Evolutionary conservation across 441 rosid species (phyloP).

Genomic region (Brassica hybrid): DNA sequence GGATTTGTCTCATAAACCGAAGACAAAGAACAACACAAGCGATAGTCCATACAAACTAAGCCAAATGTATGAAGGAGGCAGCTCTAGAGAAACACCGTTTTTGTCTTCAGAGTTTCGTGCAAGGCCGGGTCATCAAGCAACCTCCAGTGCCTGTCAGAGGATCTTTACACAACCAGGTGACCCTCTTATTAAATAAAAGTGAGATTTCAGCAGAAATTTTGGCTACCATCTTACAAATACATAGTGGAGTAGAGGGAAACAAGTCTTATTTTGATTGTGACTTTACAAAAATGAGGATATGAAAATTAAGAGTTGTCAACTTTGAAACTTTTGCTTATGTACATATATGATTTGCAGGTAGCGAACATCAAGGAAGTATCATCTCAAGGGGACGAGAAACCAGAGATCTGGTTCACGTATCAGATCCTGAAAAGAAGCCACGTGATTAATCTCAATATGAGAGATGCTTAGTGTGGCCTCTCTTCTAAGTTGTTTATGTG

Average conservation of each 20-base stretch:
- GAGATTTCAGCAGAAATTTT: conserved; percentile 14
- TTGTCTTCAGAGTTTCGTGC: conserved; percentile 54
- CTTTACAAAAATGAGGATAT: conserved; percentile 24
- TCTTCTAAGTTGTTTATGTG: conserved; percentile 21
- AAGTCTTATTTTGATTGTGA: conserved; percentile 11
- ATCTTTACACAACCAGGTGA: conserved; percentile 58
- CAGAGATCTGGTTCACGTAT: conserved; percentile 50
- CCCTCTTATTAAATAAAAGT: background rate
- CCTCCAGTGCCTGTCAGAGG: conserved; percentile 50
- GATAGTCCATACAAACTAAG: conserved; percentile 45
- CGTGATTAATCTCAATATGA: conserved; percentile 43
- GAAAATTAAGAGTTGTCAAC: conserved; percentile 13
- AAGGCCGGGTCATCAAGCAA: conserved; percentile 44
- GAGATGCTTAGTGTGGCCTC: conserved; percentile 7
- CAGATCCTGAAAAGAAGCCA: conserved; percentile 55
- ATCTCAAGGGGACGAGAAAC: conserved; percentile 44
- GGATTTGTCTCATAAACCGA: conserved; percentile 62
- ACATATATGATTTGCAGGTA: conserved; percentile 39
- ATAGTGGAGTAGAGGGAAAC: background rate
- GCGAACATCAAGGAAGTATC: conserved; percentile 52
- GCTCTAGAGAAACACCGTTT: conserved; percentile 41
- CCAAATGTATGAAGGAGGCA: conserved; percentile 56
- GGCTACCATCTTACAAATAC: conserved; percentile 25
- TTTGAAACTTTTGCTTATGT: conserved; percentile 25
- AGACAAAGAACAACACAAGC: conserved; percentile 39